phyloP scores from a whole-genome alignment of 75 land plant genomes.

The Gnetum montanum region DNA sequence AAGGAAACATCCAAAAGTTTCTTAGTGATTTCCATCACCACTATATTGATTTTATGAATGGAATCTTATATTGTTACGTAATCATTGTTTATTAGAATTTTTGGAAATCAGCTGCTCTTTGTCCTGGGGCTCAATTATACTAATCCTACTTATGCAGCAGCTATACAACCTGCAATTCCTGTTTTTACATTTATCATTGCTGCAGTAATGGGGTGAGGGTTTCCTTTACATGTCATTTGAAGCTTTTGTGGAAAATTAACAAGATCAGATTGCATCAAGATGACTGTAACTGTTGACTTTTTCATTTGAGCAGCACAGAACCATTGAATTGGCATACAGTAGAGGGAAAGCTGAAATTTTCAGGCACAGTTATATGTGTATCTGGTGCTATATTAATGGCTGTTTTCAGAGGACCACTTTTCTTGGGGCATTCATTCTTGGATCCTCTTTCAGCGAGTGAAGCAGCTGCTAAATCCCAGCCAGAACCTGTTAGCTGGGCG shows the following conservation, averaged over 20 bases:
- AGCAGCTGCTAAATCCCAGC: slow-evolving; percentile 51
- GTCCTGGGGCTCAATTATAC: slow-evolving; percentile 84
- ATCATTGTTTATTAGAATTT: slow-evolving; percentile 38
- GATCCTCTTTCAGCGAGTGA: slow-evolving; percentile 32
- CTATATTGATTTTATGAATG: neutral
- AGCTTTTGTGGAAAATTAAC: too few species aligned
- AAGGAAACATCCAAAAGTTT: slow-evolving; percentile 3
- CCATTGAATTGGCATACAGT: slow-evolving; percentile 39
- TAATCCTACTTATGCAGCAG: slow-evolving; percentile 90
- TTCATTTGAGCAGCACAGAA: slow-evolving; percentile 65
- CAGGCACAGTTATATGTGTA: slow-evolving; percentile 62
- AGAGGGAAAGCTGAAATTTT: slow-evolving; percentile 71
- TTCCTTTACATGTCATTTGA: neutral
- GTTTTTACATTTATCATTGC: slow-evolving; percentile 87
- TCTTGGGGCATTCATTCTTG: slow-evolving; percentile 40
- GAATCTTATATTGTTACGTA: neutral
- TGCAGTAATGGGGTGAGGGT: slow-evolving; percentile 54
- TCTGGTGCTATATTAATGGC: slow-evolving; percentile 80
- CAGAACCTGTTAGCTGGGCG: slow-evolving; percentile 77
- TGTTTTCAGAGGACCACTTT: slow-evolving; percentile 56
- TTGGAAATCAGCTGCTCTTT: slow-evolving; percentile 89
- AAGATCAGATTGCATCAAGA: neutral
- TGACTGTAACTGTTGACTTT: slow-evolving; percentile 3
- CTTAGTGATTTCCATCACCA: neutral
- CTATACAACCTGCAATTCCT: slow-evolving; percentile 85